Percentiles rank a stretch among this genome's conserved stretches.
Evolutionary conservation across 805 yeast genomes (phyloP).

Genomic region (Brettanomyces bruxellensis): DNA sequence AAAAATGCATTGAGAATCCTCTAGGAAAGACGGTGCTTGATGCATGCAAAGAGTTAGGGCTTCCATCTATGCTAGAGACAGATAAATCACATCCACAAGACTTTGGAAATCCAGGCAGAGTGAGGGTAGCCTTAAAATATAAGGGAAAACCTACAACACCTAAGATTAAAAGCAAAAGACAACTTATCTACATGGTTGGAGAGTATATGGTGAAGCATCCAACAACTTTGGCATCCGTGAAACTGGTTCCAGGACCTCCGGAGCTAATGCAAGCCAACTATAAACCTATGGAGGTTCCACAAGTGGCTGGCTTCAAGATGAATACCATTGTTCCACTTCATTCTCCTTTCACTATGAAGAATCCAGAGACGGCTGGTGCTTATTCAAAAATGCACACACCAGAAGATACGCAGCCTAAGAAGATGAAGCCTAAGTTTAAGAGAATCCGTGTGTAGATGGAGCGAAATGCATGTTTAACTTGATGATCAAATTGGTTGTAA

Average conservation of each 20-base stretch:
- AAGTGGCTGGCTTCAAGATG: slow-evolving; percentile 81
- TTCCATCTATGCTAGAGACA: slow-evolving; percentile 50
- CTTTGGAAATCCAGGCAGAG: slow-evolving; percentile 96
- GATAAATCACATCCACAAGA: slow-evolving; percentile 93
- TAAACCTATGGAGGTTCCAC: slow-evolving; percentile 54
- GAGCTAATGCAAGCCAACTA: slow-evolving; percentile 43
- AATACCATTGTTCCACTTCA: slow-evolving; percentile 84
- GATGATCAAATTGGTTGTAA: neutral
- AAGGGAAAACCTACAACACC: slow-evolving; percentile 33
- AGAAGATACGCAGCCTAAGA: slow-evolving; percentile 12
- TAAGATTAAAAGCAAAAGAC: slow-evolving; percentile 48
- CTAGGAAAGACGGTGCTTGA: slow-evolving; percentile 75
- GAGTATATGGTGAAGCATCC: slow-evolving; percentile 57
- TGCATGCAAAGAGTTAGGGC: slow-evolving; percentile 36
- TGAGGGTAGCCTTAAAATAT: slow-evolving; percentile 57
- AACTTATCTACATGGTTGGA: slow-evolving; percentile 50
- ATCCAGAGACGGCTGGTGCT: slow-evolving; percentile 68
- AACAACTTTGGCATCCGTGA: slow-evolving; percentile 55
- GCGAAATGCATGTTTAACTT: neutral
- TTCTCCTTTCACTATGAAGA: slow-evolving; percentile 70
- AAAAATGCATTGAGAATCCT: slow-evolving; percentile 78
- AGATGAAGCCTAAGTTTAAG: slow-evolving; percentile 45
- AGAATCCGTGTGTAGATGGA: slow-evolving; percentile 37
- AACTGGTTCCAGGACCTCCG: slow-evolving; percentile 56
- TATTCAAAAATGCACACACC: slow-evolving; percentile 48